Conservation (phyloP, 495 filamentous ascomycete species). For the Chaetomidium leptoderma region DNA sequence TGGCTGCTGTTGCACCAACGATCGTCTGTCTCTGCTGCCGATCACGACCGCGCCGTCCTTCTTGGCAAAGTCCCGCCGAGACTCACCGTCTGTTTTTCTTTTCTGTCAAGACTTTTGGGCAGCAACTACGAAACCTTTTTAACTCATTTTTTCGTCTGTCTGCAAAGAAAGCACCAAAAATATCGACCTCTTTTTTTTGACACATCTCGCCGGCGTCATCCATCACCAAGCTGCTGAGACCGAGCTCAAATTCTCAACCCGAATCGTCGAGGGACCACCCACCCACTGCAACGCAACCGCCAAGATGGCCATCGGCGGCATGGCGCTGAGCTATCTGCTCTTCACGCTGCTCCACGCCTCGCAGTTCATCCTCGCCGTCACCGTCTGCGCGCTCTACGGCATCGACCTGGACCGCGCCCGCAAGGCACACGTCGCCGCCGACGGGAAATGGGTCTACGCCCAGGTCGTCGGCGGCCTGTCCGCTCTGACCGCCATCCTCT, state of each 20-base stretch:
- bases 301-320: slow-evolving; percentile 37
- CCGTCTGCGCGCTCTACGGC: slow-evolving; percentile 76
- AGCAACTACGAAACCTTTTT: too few relatives aligned
- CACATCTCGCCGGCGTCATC: too few relatives aligned
- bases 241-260: background rate
- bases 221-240: too few relatives aligned
- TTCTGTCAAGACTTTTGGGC: too few relatives aligned
- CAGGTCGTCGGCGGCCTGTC: slow-evolving; percentile 58
- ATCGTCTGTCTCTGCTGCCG: background rate
- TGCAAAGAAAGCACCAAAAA: too few relatives aligned
- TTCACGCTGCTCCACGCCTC: slow-evolving; percentile 58
- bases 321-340: slow-evolving; percentile 38
- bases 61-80: background rate
- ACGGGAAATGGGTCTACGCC: slow-evolving; percentile 76
- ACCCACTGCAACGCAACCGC: background rate
- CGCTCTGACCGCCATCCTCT: slow-evolving; percentile 57
- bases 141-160: too few relatives aligned
- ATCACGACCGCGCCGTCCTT: background rate
- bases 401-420: slow-evolving; percentile 58
- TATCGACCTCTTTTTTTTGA: too few relatives aligned
- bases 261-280: background rate
- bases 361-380: slow-evolving; percentile 69
- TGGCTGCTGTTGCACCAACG: too few relatives aligned
- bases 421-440: slow-evolving; percentile 44
- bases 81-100: too few relatives aligned